Evolutionary conservation across 306 rosid genomes (phyloP).

Genomic region (Ormosia emarginata): DNA sequence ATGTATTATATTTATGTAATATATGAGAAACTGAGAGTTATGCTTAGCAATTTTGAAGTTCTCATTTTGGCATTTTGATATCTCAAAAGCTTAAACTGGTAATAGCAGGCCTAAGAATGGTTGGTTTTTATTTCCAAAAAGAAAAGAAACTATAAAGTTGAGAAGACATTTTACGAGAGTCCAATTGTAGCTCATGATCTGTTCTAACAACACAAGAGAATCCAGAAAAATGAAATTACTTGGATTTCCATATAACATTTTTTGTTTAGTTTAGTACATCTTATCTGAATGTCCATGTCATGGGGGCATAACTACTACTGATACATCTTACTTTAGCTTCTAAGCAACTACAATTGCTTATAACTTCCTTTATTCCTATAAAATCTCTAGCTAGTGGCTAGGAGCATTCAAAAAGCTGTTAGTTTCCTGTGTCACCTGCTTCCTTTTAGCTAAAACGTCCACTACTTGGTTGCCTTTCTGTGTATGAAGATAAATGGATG

Average conservation of each 20-base stretch:
- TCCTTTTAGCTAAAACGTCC: too few species aligned
- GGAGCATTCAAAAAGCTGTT: too few species aligned
- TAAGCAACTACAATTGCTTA: too few species aligned
- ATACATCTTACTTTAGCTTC: too few species aligned
- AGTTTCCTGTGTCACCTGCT: too few species aligned
- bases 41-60: background rate
- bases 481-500: background rate
- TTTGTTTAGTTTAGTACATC: too few species aligned
- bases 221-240: background rate
- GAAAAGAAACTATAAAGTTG: background rate
- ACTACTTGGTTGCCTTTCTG: too few species aligned
- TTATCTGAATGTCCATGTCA: too few species aligned
- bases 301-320: too few species aligned
- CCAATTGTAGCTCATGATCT: background rate
- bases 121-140: too few species aligned
- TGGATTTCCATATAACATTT: background rate
- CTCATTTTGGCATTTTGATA: background rate
- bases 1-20: slow-evolving; percentile 13
- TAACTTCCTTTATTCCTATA: too few species aligned
- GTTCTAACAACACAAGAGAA: background rate
- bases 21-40: background rate
- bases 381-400: too few species aligned
- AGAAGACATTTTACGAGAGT: background rate
- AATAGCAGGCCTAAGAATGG: background rate
- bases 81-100: background rate